These are phyloP conservation scores for Trichoderma sp. DNA, from an alignment of 2,329 filamentous ascomycete genomes.

Conservation along the genomic window DNA sequence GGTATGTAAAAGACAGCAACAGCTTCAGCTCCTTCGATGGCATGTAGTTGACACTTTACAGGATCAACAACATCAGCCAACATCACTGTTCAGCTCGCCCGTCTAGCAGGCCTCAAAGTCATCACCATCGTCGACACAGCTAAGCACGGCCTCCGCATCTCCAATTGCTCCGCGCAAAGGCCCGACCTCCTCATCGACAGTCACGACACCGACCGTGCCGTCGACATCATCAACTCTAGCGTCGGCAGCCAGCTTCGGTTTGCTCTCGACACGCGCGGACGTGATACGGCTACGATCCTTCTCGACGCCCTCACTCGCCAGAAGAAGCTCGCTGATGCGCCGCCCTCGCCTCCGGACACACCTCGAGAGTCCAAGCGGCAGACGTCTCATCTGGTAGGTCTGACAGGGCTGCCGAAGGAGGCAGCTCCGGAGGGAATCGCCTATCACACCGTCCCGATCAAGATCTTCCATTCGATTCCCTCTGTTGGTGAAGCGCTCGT, in stretches of 20 bases:
- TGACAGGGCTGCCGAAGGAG: conserved; percentile 64
- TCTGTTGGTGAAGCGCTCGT: conserved; percentile 61
- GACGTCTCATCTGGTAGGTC: conserved; percentile 59
- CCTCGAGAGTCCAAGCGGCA: conserved; percentile 29
- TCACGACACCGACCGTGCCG: conserved; percentile 59
- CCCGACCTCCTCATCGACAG: conserved; percentile 66
- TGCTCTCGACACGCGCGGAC: conserved; percentile 65
- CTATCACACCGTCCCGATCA: conserved; percentile 69
- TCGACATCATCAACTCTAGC: conserved; percentile 60
- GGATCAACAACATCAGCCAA: conserved; percentile 67
- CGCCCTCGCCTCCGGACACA: conserved; percentile 39
- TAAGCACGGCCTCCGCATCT: conserved; percentile 59
- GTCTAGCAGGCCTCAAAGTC: conserved; percentile 61
- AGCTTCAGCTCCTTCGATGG: rapidly evolving
- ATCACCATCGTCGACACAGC: conserved; percentile 64
- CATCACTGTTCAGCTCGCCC: conserved; percentile 64
- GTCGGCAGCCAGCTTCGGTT: conserved; percentile 59
- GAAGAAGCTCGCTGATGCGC: conserved; percentile 25
- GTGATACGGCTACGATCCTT: conserved; percentile 58
- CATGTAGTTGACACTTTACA: conserved; percentile 25
- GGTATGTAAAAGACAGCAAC: conserved; percentile 38
- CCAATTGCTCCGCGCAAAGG: conserved; percentile 40
- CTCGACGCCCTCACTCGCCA: conserved; percentile 47
- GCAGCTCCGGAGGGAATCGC: conserved; percentile 42
- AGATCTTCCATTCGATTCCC: conserved; percentile 68